Evolutionary conservation across 192 early-diverging fungal genomes (phyloP).

Genomic region (Cladochytrium replicatum): DNA sequence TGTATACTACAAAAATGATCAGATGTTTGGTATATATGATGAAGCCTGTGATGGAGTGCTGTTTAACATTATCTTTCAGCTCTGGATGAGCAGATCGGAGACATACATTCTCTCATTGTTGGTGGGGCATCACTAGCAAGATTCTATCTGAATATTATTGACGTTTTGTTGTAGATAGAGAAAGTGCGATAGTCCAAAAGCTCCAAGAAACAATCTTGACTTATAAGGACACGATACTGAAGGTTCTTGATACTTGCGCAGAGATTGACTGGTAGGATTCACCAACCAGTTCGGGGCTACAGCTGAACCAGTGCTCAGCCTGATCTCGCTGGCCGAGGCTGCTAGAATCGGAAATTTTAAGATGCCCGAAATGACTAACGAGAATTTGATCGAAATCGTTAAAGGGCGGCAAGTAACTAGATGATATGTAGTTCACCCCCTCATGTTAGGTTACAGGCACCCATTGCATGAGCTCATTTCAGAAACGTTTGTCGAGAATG

Average conservation of each 20-base stretch:
- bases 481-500: slow-evolving; percentile 63
- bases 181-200: slow-evolving; percentile 69
- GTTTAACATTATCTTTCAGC: slow-evolving; percentile 27
- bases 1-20: slow-evolving; percentile 61
- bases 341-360: slow-evolving; percentile 45
- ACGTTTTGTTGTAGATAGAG: slow-evolving; percentile 46
- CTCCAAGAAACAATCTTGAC: slow-evolving; percentile 50
- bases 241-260: slow-evolving; percentile 29
- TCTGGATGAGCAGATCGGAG: slow-evolving; percentile 70
- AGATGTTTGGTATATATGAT: slow-evolving; percentile 30
- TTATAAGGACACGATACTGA: slow-evolving; percentile 25
- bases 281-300: neutral
- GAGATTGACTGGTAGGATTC: slow-evolving; percentile 64
- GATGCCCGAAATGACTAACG: slow-evolving; percentile 44
- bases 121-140: slow-evolving; percentile 24
- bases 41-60: neutral
- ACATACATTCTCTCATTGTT: slow-evolving; percentile 74
- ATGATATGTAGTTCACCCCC: neutral
- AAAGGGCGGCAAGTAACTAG: slow-evolving; percentile 50
- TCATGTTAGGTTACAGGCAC: slow-evolving; percentile 32
- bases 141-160: neutral
- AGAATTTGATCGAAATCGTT: slow-evolving; percentile 45
- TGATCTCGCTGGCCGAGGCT: slow-evolving; percentile 51
- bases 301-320: slow-evolving; percentile 18
- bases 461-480: slow-evolving; percentile 51